Evolutionary conservation across 257 asterid species (phyloP).

Genomic region (Striga asiatica): DNA sequence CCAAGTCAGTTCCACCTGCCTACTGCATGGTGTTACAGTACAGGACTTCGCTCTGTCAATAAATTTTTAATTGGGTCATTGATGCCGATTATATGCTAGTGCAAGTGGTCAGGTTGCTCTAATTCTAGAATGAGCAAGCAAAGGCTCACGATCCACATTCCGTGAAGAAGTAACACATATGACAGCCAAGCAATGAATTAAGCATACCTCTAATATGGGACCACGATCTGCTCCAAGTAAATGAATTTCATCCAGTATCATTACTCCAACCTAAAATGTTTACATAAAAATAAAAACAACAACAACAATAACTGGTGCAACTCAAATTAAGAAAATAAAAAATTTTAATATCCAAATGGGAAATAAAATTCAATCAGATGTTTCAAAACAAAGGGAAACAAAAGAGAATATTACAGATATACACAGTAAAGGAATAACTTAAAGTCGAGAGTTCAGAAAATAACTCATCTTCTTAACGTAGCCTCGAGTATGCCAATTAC

Average conservation of each 20-base stretch:
- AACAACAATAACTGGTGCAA: no score
- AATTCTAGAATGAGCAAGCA: conserved; percentile 2
- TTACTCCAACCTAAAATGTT: conserved; percentile 73
- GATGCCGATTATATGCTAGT: neutral
- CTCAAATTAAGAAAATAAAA: conserved; percentile 8
- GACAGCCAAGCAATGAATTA: conserved; percentile 8
- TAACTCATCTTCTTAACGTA: conserved; percentile 79
- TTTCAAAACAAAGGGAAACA: neutral
- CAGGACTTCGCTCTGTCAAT: neutral
- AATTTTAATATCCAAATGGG: conserved; percentile 1
- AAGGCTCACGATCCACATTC: conserved; percentile 3
- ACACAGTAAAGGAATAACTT: neutral
- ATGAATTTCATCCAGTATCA: conserved; percentile 97
- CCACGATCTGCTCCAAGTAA: conserved; percentile 99
- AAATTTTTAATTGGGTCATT: neutral
- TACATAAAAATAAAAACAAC: neutral
- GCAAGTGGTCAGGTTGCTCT: neutral
- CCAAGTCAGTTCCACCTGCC: conserved; percentile 6
- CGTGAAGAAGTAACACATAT: neutral
- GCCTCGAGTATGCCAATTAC: conserved; percentile 89
- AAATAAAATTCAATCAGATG: neutral
- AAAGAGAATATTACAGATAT: no score
- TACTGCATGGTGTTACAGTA: neutral
- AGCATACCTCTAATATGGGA: conserved; percentile 88
- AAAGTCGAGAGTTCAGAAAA: conserved; percentile 12